Evolutionary conservation across 345 rosid genomes (phyloP).

Genomic region (Acer negundo): DNA sequence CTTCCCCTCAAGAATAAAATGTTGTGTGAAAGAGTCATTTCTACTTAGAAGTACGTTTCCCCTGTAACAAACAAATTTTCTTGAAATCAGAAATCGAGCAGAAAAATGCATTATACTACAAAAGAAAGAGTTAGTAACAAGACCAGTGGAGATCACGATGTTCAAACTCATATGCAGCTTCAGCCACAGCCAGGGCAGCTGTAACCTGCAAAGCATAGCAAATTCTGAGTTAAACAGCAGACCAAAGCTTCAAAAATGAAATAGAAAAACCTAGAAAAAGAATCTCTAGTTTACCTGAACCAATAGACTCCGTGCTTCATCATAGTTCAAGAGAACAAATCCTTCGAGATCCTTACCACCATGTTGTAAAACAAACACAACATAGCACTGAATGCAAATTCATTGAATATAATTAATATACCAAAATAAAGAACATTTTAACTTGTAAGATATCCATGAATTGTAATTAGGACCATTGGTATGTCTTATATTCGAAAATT

Average conservation of each 20-base stretch:
- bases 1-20: conserved; percentile 69
- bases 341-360: conserved; percentile 97
- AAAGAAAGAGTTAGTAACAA: conserved; percentile 21
- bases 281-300: conserved; percentile 57
- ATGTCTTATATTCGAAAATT: not conserved
- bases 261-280: not conserved
- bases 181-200: conserved; percentile 91
- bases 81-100: conserved; percentile 4
- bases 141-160: conserved; percentile 95
- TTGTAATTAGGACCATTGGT: conserved; percentile 1
- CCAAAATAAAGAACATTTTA: conserved; percentile 3
- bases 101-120: not conserved
- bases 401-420: conserved; percentile 20
- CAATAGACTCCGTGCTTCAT: conserved; percentile 82
- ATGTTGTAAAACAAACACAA: conserved; percentile 87
- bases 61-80: conserved; percentile 43
- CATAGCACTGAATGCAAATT: conserved; percentile 61
- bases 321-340: conserved; percentile 75
- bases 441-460: not conserved
- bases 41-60: conserved; percentile 86
- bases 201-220: conserved; percentile 58
- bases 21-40: conserved; percentile 46
- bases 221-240: not conserved
- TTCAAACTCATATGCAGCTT: conserved; percentile 93
- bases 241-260: not conserved